A percentile compares a stretch with the other conserved stretches of the same genome.
These are phyloP conservation scores for Intubia oerlemansii DNA, from an alignment of 2,329 filamentous ascomycete species.

Conservation along the genomic window DNA sequence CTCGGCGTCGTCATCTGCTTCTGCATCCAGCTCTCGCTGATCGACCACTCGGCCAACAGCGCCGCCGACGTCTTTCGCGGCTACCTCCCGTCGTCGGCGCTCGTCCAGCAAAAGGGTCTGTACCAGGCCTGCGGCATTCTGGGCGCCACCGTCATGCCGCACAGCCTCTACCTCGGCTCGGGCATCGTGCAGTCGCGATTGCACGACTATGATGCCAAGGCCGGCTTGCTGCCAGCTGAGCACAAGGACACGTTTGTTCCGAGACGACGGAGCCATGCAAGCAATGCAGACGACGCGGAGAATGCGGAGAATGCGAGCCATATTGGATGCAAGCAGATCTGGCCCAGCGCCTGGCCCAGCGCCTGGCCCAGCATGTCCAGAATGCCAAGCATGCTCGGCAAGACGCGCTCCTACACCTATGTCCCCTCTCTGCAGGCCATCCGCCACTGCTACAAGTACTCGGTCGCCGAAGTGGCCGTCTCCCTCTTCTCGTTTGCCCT, in stretches of 20 bases:
- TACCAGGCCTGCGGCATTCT: conserved; percentile 60
- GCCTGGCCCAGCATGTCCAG: too few relatives aligned
- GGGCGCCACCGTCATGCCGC: conserved; percentile 55
- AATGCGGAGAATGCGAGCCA: too few relatives aligned
- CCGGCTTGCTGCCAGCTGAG: conserved; percentile 25
- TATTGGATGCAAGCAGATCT: too few relatives aligned
- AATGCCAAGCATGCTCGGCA: too few relatives aligned
- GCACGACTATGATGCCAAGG: conserved; percentile 36
- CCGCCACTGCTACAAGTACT: conserved; percentile 50
- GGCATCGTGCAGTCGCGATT: conserved; percentile 48
- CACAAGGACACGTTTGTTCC: too few relatives aligned
- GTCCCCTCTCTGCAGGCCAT: conserved; percentile 54
- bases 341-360: not conserved
- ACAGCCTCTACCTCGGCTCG: conserved; percentile 45
- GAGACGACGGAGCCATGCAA: too few relatives aligned
- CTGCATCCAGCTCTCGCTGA: conserved; percentile 44
- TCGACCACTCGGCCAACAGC: conserved; percentile 27
- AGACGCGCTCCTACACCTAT: conserved; percentile 30
- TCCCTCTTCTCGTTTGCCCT: conserved; percentile 67
- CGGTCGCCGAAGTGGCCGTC: conserved; percentile 45
- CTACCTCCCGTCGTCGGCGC: conserved; percentile 37
- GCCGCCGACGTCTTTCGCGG: conserved; percentile 40
- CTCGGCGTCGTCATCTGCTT: conserved; percentile 51
- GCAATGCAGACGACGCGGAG: too few relatives aligned
- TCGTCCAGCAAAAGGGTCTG: conserved; percentile 33